Evolutionary conservation across 306 rosid species (phyloP), one percentile per base, ranked within the genome.

Genomic region (Pueraria montana): DNA sequence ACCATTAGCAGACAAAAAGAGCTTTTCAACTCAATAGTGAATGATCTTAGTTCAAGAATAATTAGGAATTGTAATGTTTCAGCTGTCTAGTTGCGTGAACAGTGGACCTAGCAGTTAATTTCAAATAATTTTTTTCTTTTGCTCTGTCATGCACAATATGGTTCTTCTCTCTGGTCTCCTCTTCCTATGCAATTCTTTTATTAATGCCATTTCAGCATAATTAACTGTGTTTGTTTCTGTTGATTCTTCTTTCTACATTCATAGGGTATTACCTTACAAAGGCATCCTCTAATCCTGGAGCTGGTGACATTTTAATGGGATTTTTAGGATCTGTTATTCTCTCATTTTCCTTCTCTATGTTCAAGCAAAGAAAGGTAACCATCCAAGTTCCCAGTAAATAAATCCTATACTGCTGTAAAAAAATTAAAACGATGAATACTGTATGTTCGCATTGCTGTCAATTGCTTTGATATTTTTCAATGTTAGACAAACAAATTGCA

Each of bases 301-400:
- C 98, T 82, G 99, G 99, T 68, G 98, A 96, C 84, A 80, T 96
- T 79, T 84, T 96, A 83, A 96, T 92, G 98, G 97, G 97, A 83
- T 96, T 96, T 90, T 86, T 96, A 90, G 99, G 98, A 59, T 90
- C 98, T 81, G 98, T 93, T 40, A 96, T 96, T 85, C 98, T 96
- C 83, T 96, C 99, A 53, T 96, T 96, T 84, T 91, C 99, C 82
- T 96, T 96, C 91, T 96, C 98, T 40, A 96, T 96, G 98, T 96
- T 93, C 87, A 92, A 92, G 83, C 99, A 96, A 89, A 92, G 94
- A 84, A 93, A 92, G 99, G 98, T 95, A 91, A 53, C 59, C 55
- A 76, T 42, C 56, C 64, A 78, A 55, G 36, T 46, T 76, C 71
- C 77, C 66, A 32, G 18, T 49, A 40, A n/a, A 11, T 69, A 23